Evolutionary conservation across 495 filamentous ascomycete genomes (phyloP).

Genomic region (Neurospora terricola): DNA sequence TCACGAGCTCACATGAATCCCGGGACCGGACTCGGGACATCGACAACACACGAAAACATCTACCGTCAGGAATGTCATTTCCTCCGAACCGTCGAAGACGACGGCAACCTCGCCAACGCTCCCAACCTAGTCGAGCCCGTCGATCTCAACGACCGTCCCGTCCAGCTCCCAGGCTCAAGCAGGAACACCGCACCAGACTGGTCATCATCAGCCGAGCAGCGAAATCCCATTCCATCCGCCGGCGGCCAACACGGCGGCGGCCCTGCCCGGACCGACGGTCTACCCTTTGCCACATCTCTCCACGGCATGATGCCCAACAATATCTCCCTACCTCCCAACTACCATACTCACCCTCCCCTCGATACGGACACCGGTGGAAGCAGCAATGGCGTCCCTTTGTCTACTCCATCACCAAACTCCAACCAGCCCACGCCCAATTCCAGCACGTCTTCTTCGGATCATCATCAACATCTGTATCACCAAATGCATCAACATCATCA

Average conservation of each 20-base stretch:
- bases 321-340: constrained; percentile 9
- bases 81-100: constrained; percentile 21
- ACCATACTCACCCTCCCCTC: constrained; percentile 1
- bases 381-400: constrained; percentile 30
- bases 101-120: constrained; percentile 18
- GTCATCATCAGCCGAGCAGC: constrained; percentile 22
- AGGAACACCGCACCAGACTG: constrained; percentile 20
- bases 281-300: constrained; percentile 12
- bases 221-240: constrained; percentile 16
- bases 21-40: not conserved
- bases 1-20: not conserved
- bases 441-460: constrained; percentile 33
- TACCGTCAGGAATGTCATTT: constrained; percentile 27
- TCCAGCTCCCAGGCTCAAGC: constrained; percentile 9
- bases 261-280: not conserved
- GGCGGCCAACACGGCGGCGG: constrained; percentile 18
- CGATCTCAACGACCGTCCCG: constrained; percentile 10
- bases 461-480: constrained; percentile 18
- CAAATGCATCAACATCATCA: constrained; percentile 18
- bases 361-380: constrained; percentile 12
- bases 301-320: constrained; percentile 23
- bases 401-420: constrained; percentile 27
- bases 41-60: not conserved
- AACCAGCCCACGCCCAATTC: constrained; percentile 44
- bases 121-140: constrained; percentile 20